phyloP scores from a whole-genome alignment of 805 yeast genomes.

The Yarrowia keelungensis region DNA sequence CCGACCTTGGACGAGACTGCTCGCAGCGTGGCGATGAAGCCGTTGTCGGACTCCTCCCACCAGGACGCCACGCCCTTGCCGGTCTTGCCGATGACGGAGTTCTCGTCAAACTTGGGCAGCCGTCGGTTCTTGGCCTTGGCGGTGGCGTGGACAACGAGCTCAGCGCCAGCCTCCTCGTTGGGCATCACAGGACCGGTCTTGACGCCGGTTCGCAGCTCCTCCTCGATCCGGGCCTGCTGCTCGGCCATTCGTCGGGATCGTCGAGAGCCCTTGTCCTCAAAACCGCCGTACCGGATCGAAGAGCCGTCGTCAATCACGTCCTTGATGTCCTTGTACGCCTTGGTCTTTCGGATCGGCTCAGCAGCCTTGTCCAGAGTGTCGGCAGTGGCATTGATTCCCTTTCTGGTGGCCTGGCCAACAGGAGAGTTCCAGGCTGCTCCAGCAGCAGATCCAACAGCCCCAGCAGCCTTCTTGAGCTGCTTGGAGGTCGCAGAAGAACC shows the following conservation, averaged over 20 bases:
- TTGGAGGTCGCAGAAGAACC: slow-evolving; percentile 70
- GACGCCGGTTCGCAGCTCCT: slow-evolving; percentile 63
- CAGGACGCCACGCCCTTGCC: slow-evolving; percentile 66
- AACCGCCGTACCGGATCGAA: slow-evolving; percentile 89
- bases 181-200: slow-evolving; percentile 73
- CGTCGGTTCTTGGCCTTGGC: slow-evolving; percentile 73
- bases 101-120: slow-evolving; percentile 70
- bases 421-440: slow-evolving; percentile 95
- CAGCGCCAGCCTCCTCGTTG: slow-evolving; percentile 73
- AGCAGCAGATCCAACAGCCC: slow-evolving; percentile 88
- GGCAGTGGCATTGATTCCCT: slow-evolving; percentile 81
- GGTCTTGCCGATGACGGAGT: slow-evolving; percentile 71
- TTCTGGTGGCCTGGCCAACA: slow-evolving; percentile 86
- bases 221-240: slow-evolving; percentile 45
- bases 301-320: slow-evolving; percentile 93
- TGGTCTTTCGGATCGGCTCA: slow-evolving; percentile 92
- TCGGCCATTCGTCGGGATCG: slow-evolving; percentile 66
- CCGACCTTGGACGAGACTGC: slow-evolving; percentile 80
- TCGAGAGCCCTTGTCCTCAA: slow-evolving; percentile 83
- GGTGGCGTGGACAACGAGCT: slow-evolving; percentile 80
- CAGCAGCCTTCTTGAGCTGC: slow-evolving; percentile 88
- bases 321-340: slow-evolving; percentile 84
- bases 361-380: slow-evolving; percentile 80
- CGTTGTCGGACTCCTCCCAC: slow-evolving; percentile 90
- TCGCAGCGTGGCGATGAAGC: slow-evolving; percentile 79